Base-by-base conservation (phyloP, 441 rosid species). In the Pelargonium australe region DNA sequence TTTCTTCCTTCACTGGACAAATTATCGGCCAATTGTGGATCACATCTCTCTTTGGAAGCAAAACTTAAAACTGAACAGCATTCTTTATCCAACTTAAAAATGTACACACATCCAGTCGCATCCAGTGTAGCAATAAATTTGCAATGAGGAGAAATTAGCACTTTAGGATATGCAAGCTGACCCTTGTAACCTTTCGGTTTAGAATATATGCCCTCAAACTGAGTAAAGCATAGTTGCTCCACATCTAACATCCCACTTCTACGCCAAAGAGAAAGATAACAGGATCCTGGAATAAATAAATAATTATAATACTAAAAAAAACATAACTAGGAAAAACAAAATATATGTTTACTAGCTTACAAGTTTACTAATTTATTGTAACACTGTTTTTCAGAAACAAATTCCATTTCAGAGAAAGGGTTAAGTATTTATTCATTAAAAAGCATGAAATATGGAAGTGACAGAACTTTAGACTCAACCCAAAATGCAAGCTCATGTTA, bases 71-170 rank as follows among this genome's bases (percentile, higher is more conserved):
- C 80, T 17, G 79, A 75, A 66, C 65, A 44, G 68, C 68, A 78
- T 69, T 75, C 82, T 75, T 77, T 76, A 76, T 90, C 89, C 77
- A 86, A 63, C 80, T 81, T 74, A 79, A 95, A 89, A 70, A 92
- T 57, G 77, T 82, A 83, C 81, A 95, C 69, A 75, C 75, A 75
- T 74, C 96, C 96, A 69, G 74, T 74, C 77, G 81, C 68, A 86
- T 90, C 99, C 76, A 87, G 79, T 72, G 95, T 79, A 31, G 95
- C 94, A 76, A 84, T 81, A 78, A 79, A 81, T 66, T 85, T 80
- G 65, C 90, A 87, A 64, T 69, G 83, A 19, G 91, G 88, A 70
- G 99, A 95, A 72, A 95, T 79, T 75, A 80, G 78, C 80, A 89
- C 87, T 85, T 91, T 95, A 25, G 95, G 91, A 78, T 77, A 79